Evolutionary conservation across 2,329 filamentous ascomycete species (phyloP), one percentile per base, ranked within the genome.

Genomic region (Didymella glomerata): DNA sequence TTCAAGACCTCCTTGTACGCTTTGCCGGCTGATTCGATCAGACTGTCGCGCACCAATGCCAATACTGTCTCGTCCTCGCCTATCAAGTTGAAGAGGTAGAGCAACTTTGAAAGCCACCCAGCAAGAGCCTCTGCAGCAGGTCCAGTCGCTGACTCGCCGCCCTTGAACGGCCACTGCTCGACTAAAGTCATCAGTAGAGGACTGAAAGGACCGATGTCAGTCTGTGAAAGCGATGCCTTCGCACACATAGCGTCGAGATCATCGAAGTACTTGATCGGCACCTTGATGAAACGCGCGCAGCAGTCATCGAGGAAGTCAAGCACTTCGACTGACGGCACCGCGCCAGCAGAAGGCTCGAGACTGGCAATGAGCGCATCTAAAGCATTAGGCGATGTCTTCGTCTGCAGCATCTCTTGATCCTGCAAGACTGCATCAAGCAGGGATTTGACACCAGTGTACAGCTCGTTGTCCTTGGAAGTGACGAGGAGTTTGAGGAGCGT

Each of bases 231-330:
- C 13, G 62, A 59, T 16, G 25, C 50, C 3, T 63, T 61, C 9
- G 79, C 66, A 42, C 53, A 78, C 74, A 59, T 77, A 65, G 86
- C 83, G 53, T 88, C 83, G 25, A 91, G 76, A 69, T 87, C 81
- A 61, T 95, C 90, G 27, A 95, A 86, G 69, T 97, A 94, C 72
- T 92, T 96, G 70, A 96, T 89, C 0, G 92, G 90, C 24, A 89
- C 89, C 56, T 85, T 88, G 16, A 88, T 88, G 66, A 91, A 91
- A 24, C 93, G 86, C 28, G 86, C 87, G 51, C 91, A 82, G 75
- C 92, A 96, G 62, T 96, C 93, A 70, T 97, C 93, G 25, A 97
- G 75, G 70, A 95, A 96, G 0, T 81, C 76, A 78, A 90, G 90
- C 0, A 93, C 72, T 14, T 79, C 70, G 11, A 49, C 28, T 1